Conservation (phyloP, 2,329 filamentous ascomycete genomes). For the Furcasterigmium furcatum region DNA sequence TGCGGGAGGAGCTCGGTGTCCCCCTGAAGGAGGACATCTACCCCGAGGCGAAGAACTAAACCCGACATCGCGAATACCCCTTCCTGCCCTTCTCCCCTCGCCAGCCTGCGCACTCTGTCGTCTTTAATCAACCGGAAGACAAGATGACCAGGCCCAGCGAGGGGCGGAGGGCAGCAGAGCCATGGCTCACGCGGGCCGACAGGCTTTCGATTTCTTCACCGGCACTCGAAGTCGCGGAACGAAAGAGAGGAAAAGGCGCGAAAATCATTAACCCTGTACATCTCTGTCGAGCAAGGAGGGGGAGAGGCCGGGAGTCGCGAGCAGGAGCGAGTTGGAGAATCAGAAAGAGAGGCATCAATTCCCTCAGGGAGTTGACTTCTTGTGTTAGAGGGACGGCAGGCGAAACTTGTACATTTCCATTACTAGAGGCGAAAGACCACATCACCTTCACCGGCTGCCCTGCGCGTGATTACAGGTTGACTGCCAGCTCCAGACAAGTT, state of each 20-base stretch:
- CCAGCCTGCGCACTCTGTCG: neutral
- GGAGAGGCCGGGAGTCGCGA: no score
- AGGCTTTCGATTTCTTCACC: neutral
- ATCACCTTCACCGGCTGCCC: neutral
- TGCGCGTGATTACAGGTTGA: neutral
- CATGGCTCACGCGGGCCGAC: neutral
- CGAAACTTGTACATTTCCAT: conserved; percentile 1
- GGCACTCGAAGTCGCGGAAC: neutral
- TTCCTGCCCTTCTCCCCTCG: conserved; percentile 1
- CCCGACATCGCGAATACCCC: neutral
- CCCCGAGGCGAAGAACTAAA: conserved; percentile 57
- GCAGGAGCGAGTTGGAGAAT: no score
- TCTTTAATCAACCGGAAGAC: no score
- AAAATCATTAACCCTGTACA: neutral
- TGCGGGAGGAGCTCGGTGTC: conserved; percentile 92
- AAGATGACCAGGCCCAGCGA: neutral
- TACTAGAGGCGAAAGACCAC: conserved; percentile 1
- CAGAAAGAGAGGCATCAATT: neutral
- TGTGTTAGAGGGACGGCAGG: conserved; percentile 1
- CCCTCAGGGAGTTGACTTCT: neutral
- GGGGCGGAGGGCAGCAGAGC: neutral
- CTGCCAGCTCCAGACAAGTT: neutral
- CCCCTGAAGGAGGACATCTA: conserved; percentile 90
- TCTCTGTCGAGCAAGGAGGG: neutral
- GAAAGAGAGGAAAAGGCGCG: neutral